phyloP scores from a whole-genome alignment of 2,329 filamentous ascomycete species.

The Eutypa lata region DNA sequence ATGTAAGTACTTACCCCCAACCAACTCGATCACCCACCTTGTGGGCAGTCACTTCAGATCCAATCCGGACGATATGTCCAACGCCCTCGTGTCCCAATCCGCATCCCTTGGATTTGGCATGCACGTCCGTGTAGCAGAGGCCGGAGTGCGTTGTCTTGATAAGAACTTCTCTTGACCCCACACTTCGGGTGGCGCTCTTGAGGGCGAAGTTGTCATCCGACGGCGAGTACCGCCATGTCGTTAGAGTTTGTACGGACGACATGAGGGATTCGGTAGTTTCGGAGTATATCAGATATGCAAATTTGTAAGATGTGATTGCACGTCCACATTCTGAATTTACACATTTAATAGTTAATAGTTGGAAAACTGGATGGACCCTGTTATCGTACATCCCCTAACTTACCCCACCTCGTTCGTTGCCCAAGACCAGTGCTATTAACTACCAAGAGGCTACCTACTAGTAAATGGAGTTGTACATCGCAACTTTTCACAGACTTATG shows the following conservation, averaged over 20 bases:
- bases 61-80: conserved; percentile 28
- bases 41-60: conserved; percentile 27
- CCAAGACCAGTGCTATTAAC: too few relatives aligned
- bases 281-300: too few relatives aligned
- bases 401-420: too few relatives aligned
- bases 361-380: too few relatives aligned
- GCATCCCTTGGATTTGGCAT: conserved; percentile 20
- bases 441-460: too few relatives aligned
- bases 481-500: too few relatives aligned
- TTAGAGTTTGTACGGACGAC: conserved; percentile 1
- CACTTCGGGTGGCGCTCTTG: not conserved
- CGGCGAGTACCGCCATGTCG: conserved; percentile 3
- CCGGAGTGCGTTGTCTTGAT: conserved; percentile 57
- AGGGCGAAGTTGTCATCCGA: not conserved
- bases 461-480: too few relatives aligned
- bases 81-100: conserved; percentile 37
- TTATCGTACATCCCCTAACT: too few relatives aligned
- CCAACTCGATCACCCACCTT: conserved; percentile 31
- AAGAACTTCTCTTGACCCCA: conserved; percentile 39
- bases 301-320: too few relatives aligned
- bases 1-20: conserved; percentile 24
- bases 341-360: too few relatives aligned
- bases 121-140: conserved; percentile 54
- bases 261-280: not conserved
- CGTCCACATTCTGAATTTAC: too few relatives aligned